A percentile compares a stretch with the other conserved stretches of the same genome.
These are phyloP conservation scores for Pseudopyricularia javanii DNA, from an alignment of 2,329 filamentous ascomycete species.

Conservation along the genomic window DNA sequence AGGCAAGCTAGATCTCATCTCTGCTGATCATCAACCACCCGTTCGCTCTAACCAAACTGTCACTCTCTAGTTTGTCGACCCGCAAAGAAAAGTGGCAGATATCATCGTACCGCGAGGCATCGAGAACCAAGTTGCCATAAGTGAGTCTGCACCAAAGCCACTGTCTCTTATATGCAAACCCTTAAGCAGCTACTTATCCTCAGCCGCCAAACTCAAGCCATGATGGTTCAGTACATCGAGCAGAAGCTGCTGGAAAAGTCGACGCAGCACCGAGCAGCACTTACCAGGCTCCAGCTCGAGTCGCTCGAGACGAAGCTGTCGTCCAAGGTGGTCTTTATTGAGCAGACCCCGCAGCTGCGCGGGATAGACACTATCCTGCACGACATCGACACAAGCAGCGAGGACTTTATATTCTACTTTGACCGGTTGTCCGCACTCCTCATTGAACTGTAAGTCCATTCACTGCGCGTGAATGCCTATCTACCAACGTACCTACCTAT, in stretches of 20 bases:
- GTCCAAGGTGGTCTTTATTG: conserved; percentile 59
- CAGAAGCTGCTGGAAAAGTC: conserved; percentile 82
- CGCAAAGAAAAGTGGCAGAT: conserved; percentile 81
- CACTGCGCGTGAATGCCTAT: too few species aligned
- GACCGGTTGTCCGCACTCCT: conserved; percentile 77
- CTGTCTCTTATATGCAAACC: neutral
- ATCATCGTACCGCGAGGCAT: conserved; percentile 92
- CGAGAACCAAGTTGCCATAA: conserved; percentile 86
- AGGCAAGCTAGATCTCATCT: conserved; percentile 27
- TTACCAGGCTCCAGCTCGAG: conserved; percentile 63
- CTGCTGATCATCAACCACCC: neutral
- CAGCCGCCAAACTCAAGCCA: conserved; percentile 38
- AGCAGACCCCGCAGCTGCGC: conserved; percentile 66
- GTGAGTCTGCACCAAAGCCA: too few species aligned
- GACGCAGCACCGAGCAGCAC: conserved; percentile 63
- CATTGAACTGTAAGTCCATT: conserved; percentile 53
- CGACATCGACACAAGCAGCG: conserved; percentile 62
- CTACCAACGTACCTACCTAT: too few species aligned
- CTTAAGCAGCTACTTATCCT: neutral
- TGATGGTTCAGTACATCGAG: conserved; percentile 90
- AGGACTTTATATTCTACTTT: conserved; percentile 97
- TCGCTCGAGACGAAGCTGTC: conserved; percentile 63
- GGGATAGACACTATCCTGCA: conserved; percentile 89
- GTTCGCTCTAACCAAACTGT: neutral
- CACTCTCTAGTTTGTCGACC: conserved; percentile 62